Percentiles rank a stretch among this genome's conserved stretches.
These are phyloP conservation scores for Lentinus tigrinus DNA, from an alignment of 768 basidiomycete genomes.

Conservation along the genomic window DNA sequence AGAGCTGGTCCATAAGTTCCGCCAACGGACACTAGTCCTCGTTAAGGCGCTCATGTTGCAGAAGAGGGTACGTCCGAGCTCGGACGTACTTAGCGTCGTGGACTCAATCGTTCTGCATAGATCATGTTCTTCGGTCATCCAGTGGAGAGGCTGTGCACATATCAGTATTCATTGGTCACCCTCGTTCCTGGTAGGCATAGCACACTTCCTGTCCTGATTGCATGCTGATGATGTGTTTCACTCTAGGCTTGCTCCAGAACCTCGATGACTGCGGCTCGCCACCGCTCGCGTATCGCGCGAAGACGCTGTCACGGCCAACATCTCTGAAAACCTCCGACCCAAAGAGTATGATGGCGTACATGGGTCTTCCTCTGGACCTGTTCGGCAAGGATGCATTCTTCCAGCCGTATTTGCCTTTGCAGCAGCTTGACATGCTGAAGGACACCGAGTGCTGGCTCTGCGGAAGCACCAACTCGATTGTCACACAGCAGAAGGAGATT, in stretches of 20 bases:
- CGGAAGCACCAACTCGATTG: constrained; percentile 94
- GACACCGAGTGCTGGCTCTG: constrained; percentile 84
- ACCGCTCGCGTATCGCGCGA: constrained; percentile 59
- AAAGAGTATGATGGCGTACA: constrained; percentile 86
- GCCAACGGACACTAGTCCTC: constrained; percentile 89
- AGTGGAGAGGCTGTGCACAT: constrained; percentile 93
- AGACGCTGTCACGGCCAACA: constrained; percentile 68
- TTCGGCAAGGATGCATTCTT: constrained; percentile 97
- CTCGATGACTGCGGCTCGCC: constrained; percentile 93
- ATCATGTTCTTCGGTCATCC: constrained; percentile 97
- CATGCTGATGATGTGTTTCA: not conserved
- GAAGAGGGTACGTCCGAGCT: constrained; percentile 62
- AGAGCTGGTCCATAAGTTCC: constrained; percentile 90
- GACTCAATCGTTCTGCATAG: constrained; percentile 39
- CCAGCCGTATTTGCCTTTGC: constrained; percentile 94
- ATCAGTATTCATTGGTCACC: constrained; percentile 95
- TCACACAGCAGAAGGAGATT: constrained; percentile 89
- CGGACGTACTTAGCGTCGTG: not conserved
- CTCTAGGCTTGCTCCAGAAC: constrained; percentile 76
- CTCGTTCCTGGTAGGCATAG: constrained; percentile 75
- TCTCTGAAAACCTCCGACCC: constrained; percentile 86
- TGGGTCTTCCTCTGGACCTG: constrained; percentile 91
- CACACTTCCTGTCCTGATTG: not conserved
- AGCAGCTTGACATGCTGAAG: constrained; percentile 87
- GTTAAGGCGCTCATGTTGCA: constrained; percentile 94